Conservation (phyloP, 2,329 filamentous ascomycete species). For the Microcyclospora pomicola region DNA sequence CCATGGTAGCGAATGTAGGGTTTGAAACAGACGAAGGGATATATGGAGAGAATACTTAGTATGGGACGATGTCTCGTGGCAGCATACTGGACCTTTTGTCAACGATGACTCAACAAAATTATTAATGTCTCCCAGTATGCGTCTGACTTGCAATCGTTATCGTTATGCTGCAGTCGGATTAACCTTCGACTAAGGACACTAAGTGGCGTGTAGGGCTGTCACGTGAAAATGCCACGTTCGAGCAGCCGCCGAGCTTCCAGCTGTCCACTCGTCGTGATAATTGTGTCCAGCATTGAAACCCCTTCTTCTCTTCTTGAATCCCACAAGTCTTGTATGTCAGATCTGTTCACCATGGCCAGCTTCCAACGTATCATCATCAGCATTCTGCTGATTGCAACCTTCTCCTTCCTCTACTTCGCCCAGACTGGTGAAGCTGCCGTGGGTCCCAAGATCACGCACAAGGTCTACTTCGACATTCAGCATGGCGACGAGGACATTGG, state of each 20-base stretch:
- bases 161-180: too few species aligned
- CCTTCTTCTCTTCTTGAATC: slow-evolving; percentile 3
- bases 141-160: too few species aligned
- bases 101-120: too few species aligned
- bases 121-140: too few species aligned
- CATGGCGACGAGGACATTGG: slow-evolving; percentile 63
- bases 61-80: too few species aligned
- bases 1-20: too few species aligned
- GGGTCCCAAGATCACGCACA: slow-evolving; percentile 45
- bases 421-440: slow-evolving; percentile 61
- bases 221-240: slow-evolving; percentile 1
- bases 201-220: slow-evolving; percentile 9
- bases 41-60: too few species aligned
- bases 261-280: too few species aligned
- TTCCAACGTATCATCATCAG: slow-evolving; percentile 57
- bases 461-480: slow-evolving; percentile 71
- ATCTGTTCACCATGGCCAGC: slow-evolving; percentile 52
- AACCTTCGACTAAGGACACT: too few species aligned
- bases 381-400: slow-evolving; percentile 60
- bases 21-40: too few species aligned
- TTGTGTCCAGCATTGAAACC: not conserved
- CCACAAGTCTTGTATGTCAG: slow-evolving; percentile 1
- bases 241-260: slow-evolving; percentile 1
- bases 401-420: slow-evolving; percentile 61
- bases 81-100: too few species aligned